phyloP scores from a whole-genome alignment of 2,329 filamentous ascomycete genomes.

The Aspergillus tamarii region DNA sequence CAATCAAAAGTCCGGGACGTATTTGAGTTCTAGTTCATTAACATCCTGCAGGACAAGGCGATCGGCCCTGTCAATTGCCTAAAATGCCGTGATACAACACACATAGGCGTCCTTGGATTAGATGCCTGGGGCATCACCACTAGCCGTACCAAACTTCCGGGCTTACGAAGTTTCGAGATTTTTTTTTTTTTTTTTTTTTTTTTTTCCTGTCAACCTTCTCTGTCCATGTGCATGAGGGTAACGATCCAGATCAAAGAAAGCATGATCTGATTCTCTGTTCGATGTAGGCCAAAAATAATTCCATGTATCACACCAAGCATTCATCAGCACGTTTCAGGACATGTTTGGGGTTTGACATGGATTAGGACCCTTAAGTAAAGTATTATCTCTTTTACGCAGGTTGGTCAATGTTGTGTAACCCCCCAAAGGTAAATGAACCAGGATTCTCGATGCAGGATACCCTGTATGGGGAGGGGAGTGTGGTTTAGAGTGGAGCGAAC shows the following conservation, averaged over 20 bases:
- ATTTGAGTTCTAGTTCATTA: slow-evolving; percentile 35
- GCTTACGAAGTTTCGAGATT: not conserved
- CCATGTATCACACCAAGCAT: not conserved
- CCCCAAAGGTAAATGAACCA: slow-evolving; percentile 10
- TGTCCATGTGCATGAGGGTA: not conserved
- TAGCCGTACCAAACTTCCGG: not conserved
- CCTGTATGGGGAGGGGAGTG: not conserved
- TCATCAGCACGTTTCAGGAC: slow-evolving; percentile 8
- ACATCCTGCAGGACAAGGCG: slow-evolving; percentile 23
- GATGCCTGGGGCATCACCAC: not conserved
- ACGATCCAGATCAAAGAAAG: not conserved
- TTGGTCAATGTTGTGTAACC: slow-evolving; percentile 15
- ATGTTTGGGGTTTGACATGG: slow-evolving; percentile 1
- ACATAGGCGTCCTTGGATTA: not conserved
- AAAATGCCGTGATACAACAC: not conserved
- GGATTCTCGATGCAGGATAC: slow-evolving; percentile 18
- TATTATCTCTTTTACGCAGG: slow-evolving; percentile 6
- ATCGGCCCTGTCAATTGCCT: slow-evolving; percentile 30
- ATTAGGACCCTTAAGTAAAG: not conserved
- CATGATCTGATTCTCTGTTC: not conserved
- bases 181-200: not conserved
- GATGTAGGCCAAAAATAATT: not conserved
- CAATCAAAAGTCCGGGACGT: slow-evolving; percentile 34
- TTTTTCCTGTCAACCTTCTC: not conserved
- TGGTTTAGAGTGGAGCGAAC: slow-evolving; percentile 35